phyloP scores from a whole-genome alignment of 2,329 filamentous ascomycete genomes.

The Phialophora macrospora region DNA sequence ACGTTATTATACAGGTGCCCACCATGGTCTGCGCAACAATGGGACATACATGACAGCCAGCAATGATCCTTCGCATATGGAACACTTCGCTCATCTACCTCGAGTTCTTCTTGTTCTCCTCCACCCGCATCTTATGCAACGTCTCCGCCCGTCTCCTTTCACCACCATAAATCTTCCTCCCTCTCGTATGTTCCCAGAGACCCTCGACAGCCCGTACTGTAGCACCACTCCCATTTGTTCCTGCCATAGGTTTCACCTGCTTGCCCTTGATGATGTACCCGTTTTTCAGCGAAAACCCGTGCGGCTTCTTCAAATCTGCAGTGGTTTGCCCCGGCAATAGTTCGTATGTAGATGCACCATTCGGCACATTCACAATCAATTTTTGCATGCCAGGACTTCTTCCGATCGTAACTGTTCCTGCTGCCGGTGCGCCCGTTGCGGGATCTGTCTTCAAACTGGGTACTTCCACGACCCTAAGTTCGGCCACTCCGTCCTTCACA shows the following conservation, averaged over 20 bases:
- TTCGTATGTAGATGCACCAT: constrained; percentile 61
- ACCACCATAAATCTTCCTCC: constrained; percentile 93
- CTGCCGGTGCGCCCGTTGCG: constrained; percentile 41
- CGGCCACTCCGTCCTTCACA: constrained; percentile 67
- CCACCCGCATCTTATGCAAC: constrained; percentile 80
- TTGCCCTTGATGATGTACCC: constrained; percentile 75
- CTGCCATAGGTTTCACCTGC: constrained; percentile 71
- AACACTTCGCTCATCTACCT: constrained; percentile 17
- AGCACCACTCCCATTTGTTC: constrained; percentile 63
- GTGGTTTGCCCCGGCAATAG: constrained; percentile 49
- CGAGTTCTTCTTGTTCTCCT: constrained; percentile 70
- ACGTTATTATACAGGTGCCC: neutral
- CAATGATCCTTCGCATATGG: neutral
- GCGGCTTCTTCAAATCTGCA: constrained; percentile 59
- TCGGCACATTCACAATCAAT: constrained; percentile 64
- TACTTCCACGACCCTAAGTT: constrained; percentile 64
- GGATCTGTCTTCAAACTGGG: constrained; percentile 47
- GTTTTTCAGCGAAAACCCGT: constrained; percentile 70
- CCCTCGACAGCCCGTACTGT: constrained; percentile 76
- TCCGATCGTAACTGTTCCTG: constrained; percentile 44
- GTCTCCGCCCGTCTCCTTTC: constrained; percentile 87
- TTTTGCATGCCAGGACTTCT: constrained; percentile 61
- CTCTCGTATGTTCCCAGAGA: constrained; percentile 87
- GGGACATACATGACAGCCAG: neutral
- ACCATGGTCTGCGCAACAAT: neutral